These are phyloP conservation scores for Maudiozyma serrabonitensis DNA, from an alignment of 805 yeast genomes.

Conservation along the genomic window DNA sequence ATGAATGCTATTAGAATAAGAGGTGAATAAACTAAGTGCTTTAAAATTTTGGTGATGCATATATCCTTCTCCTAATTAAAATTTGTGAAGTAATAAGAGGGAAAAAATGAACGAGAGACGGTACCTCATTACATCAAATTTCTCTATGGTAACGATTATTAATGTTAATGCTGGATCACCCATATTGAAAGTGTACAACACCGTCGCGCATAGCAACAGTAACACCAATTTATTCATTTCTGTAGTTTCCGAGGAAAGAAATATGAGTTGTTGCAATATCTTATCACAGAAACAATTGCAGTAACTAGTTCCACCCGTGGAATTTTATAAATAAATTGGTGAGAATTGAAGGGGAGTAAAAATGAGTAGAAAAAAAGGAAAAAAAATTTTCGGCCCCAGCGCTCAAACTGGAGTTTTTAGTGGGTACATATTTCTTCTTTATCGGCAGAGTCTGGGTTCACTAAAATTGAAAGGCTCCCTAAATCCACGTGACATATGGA, in stretches of 20 bases:
- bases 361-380: neutral
- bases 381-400: neutral
- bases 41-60: neutral
- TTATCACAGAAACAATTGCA: neutral
- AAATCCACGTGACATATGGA: too few species aligned
- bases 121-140: neutral
- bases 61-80: neutral
- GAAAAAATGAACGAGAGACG: neutral
- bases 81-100: neutral
- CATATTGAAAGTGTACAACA: neutral
- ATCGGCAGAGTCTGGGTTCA: too few species aligned
- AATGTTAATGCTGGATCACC: neutral
- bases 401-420: neutral
- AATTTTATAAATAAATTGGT: too few species aligned
- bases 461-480: too few species aligned
- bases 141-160: neutral
- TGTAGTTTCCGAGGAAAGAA: conserved; percentile 1
- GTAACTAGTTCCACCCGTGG: too few species aligned
- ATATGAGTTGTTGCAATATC: neutral
- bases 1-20: neutral
- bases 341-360: too few species aligned
- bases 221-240: neutral
- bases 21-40: neutral
- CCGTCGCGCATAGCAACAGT: conserved; percentile 3
- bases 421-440: neutral